Evolutionary conservation across 805 yeast genomes (phyloP).

Genomic region (Cyberlindnera meyerae): DNA sequence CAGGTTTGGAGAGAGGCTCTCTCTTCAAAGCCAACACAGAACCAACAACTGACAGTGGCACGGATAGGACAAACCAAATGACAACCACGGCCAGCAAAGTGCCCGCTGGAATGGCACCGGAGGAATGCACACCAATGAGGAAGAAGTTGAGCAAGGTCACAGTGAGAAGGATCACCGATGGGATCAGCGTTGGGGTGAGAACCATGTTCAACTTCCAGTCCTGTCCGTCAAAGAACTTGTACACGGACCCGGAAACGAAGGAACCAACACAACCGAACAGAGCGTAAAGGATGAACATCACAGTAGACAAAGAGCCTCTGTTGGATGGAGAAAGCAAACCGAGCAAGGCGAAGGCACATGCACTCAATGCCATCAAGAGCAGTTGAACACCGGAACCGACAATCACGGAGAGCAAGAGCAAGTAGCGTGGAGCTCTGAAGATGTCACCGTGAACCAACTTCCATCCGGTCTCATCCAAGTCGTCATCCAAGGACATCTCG

Average conservation of each 20-base stretch:
- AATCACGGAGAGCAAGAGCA: constrained; percentile 69
- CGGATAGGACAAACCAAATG: constrained; percentile 81
- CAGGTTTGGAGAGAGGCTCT: constrained; percentile 61
- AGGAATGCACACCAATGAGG: constrained; percentile 69
- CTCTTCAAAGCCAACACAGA: constrained; percentile 70
- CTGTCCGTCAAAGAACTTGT: constrained; percentile 88
- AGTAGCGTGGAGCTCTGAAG: constrained; percentile 73
- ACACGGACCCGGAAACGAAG: constrained; percentile 77
- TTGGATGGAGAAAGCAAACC: constrained; percentile 92
- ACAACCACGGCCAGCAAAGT: constrained; percentile 76
- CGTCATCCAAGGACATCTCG: constrained; percentile 79
- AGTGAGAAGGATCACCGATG: constrained; percentile 63
- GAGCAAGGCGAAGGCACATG: constrained; percentile 76
- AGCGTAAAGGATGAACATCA: constrained; percentile 80
- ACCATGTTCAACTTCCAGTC: constrained; percentile 83
- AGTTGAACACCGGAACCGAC: constrained; percentile 89
- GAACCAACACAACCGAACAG: constrained; percentile 80
- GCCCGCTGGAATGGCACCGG: constrained; percentile 93
- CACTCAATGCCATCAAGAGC: constrained; percentile 65
- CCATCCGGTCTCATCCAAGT: constrained; percentile 96
- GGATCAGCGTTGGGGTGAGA: constrained; percentile 79
- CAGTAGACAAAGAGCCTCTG: constrained; percentile 89
- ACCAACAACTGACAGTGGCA: constrained; percentile 83
- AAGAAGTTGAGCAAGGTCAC: constrained; percentile 77
- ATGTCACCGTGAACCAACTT: constrained; percentile 93